Conservation (phyloP, 306 rosid species). For the Acacia acuminata region DNA sequence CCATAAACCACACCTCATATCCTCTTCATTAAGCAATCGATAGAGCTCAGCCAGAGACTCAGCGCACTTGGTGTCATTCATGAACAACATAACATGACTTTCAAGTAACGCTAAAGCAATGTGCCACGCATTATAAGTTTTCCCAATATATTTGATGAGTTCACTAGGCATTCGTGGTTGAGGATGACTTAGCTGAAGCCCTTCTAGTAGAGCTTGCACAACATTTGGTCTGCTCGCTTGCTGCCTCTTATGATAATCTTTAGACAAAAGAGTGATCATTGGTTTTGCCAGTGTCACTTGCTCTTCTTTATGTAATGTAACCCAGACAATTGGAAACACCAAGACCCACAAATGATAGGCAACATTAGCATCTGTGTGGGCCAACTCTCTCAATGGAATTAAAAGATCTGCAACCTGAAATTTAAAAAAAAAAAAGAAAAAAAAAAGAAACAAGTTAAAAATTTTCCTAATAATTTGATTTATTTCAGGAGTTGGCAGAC, state of each 20-base stretch:
- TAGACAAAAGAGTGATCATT: slow-evolving; percentile 89
- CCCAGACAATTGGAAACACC: slow-evolving; percentile 99
- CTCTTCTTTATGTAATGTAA: slow-evolving; percentile 92
- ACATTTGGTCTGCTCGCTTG: slow-evolving; percentile 93
- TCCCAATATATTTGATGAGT: slow-evolving; percentile 96
- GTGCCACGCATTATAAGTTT: slow-evolving; percentile 98
- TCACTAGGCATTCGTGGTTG: slow-evolving; percentile 99
- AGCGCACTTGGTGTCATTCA: slow-evolving; percentile 82
- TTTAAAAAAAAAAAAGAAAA: background rate
- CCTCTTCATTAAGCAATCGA: slow-evolving; percentile 96
- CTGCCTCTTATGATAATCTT: slow-evolving; percentile 96
- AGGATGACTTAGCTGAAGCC: slow-evolving; percentile 98
- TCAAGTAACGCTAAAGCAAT: slow-evolving; percentile 92
- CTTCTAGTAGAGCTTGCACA: slow-evolving; percentile 98
- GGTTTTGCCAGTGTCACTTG: slow-evolving; percentile 95
- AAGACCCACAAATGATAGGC: slow-evolving; percentile 99
- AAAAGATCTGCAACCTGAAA: slow-evolving; percentile 88
- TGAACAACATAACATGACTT: slow-evolving; percentile 93
- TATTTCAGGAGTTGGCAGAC: slow-evolving; percentile 13
- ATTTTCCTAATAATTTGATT: background rate
- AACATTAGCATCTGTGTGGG: slow-evolving; percentile 95
- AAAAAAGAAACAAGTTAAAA: slow-evolving; percentile 13
- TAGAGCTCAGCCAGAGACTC: slow-evolving; percentile 98
- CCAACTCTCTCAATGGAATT: slow-evolving; percentile 91
- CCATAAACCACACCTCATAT: slow-evolving; percentile 99